Evolutionary conservation across 768 basidiomycete genomes (phyloP), one percentile per base, ranked within the genome.

Genomic region (Coprinellus aureogranulatus): DNA sequence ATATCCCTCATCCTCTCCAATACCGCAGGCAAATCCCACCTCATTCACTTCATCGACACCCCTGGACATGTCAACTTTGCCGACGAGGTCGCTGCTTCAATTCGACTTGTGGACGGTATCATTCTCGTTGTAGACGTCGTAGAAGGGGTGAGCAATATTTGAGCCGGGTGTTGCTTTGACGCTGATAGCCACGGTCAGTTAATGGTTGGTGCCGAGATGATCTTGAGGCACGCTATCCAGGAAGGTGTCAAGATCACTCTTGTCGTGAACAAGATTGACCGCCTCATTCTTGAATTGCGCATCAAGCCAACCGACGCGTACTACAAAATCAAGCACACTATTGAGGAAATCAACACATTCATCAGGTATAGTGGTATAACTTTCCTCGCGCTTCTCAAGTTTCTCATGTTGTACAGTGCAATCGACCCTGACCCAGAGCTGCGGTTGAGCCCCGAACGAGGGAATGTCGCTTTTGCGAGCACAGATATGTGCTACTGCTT

Each of bases 401-500:
- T 10, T 53, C 50, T 46, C 42, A 34, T 14, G 34, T 34, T 14
- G 14, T 6, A 14, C 50, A 90, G 89, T 64, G 77, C 83, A 47
- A 92, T 98, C 65, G 85, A 98, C 71, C 90, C 94, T 2, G 88
- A 94, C 71, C 92, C 95, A 44, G 86, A 87, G 49, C 76, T 92
- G 47, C 85, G 97, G 44, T 72, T 99, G 47, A 96, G 94, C 63
- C 97, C 97, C 2, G 97, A 99, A 69, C 83, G 84, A 40, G 96
- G 95, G 44, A 99, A 99, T 65, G 94, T 99, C 40, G 92, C 95
- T 1, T 99, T 99, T 67, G 95, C 94, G 41, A 95, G 93, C 66
- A 88, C 95, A 0, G 92, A 96, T 68, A 96, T 98, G 93, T 88
- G 85, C 47, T 99, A 95, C 92, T 96, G 92, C 69, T 98, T 98